Percentiles rank a stretch among this genome's conserved stretches.
Evolutionary conservation across 2,329 filamentous ascomycete species (phyloP).

Genomic region (Calonectria montana): DNA sequence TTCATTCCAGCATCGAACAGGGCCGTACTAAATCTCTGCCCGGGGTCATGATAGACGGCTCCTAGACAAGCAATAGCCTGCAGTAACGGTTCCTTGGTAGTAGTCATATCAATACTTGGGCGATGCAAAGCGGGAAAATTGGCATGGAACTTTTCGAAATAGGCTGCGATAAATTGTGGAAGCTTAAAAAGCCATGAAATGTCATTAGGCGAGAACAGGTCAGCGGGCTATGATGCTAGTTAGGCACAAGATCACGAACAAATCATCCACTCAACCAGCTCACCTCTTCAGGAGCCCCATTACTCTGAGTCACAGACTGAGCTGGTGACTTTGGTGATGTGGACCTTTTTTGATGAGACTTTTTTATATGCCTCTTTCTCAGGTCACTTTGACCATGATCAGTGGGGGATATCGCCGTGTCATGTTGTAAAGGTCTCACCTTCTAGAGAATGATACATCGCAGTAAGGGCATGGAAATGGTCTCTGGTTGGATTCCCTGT

Average conservation of each 20-base stretch:
- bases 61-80: conserved; percentile 25
- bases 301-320: neutral
- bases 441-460: conserved; percentile 26
- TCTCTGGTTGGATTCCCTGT: conserved; percentile 23
- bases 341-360: conserved; percentile 10
- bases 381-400: conserved; percentile 3
- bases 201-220: conserved; percentile 12
- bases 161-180: conserved; percentile 20
- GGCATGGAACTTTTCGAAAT: conserved; percentile 24
- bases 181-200: conserved; percentile 24
- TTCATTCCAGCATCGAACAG: conserved; percentile 19
- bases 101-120: conserved; percentile 21
- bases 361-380: conserved; percentile 25
- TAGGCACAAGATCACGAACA: neutral
- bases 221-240: neutral
- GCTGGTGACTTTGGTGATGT: conserved; percentile 11
- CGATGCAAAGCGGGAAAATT: conserved; percentile 14
- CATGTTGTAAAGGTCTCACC: neutral
- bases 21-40: neutral
- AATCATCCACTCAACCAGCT: neutral
- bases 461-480: conserved; percentile 26
- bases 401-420: neutral
- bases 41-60: conserved; percentile 13
- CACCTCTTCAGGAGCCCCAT: conserved; percentile 4
- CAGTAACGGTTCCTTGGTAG: conserved; percentile 15